Base-by-base conservation (phyloP, 352 stramenopile genomes). In the Aphanomyces stellatus region DNA sequence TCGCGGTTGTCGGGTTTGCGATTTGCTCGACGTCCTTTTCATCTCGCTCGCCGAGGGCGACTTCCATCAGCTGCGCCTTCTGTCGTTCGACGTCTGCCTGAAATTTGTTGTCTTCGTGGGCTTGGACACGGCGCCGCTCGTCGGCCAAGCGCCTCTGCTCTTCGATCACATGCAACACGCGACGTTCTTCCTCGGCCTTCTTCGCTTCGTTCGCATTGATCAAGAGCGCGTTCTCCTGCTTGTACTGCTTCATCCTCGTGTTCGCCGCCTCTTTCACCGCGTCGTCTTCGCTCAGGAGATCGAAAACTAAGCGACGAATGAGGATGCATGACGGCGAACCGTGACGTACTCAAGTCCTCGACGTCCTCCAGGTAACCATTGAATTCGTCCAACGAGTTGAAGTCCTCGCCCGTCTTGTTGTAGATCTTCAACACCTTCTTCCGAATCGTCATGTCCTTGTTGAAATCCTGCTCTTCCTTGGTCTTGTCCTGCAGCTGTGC, bases 351-450 rank as follows among this genome's bases (percentile, higher is more conserved):
- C 53, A 94, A 76, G 66, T 91, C 90, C 72, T 94, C 86, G 30
- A 94, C 77, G 46, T 51, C 87, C 71, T 94, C 83, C 22, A 94
- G 74, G 69, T 92, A 94, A 72, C 90, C 76, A 73, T 94, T 94
- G 75, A 85, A 92, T 71, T 94, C 82, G 65, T 94, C 86, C 49
- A 87, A 63, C n/a, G 86, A 88, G 69, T 81, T 85, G 63, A 94
- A 94, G 64, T 94, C 86, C 56, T 94, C 85, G 51, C 91, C 86
- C 10, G 82, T 88, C 71, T 92, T 92, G 70, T 94, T 94, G 77
- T 94, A 94, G 84, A 91, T 82, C 72, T 94, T 94, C 31, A 74
- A 77, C 41, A 94, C 84, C 80, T 92, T 92, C 75, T 91, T 91
- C 70, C 86, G 84, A 64, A 94, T 73, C 17, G 82, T 89, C 62